These are phyloP conservation scores for Magnaporthiopsis poae DNA, from an alignment of 2,329 filamentous ascomycete species.

Conservation along the genomic window DNA sequence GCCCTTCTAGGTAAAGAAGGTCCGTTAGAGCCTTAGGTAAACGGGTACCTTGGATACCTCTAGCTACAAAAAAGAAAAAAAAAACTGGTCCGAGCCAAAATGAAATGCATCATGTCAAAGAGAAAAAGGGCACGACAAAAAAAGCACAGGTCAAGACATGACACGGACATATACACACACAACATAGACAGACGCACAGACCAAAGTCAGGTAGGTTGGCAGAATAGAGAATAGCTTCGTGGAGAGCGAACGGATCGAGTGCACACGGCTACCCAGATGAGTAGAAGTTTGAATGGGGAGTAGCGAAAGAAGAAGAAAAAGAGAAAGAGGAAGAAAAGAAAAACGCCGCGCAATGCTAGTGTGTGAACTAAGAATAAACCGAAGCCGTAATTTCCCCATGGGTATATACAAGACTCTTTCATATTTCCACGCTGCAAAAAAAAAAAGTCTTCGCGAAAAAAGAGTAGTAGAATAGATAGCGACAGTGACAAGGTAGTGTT, in stretches of 20 bases:
- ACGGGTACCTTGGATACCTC: too few species aligned
- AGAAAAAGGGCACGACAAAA: neutral
- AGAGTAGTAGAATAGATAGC: neutral
- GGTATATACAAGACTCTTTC: conserved; percentile 4
- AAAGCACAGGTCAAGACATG: too few species aligned
- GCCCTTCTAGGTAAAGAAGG: too few species aligned
- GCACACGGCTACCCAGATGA: too few species aligned
- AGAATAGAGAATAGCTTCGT: neutral
- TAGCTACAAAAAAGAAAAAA: too few species aligned
- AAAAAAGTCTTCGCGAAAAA: neutral
- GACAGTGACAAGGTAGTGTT: neutral
- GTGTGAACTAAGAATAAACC: neutral
- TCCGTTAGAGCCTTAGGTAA: too few species aligned
- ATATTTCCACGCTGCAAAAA: neutral
- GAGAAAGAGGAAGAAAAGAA: too few species aligned
- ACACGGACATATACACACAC: neutral
- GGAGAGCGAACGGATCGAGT: neutral
- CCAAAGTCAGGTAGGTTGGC: neutral
- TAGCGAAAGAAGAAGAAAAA: neutral
- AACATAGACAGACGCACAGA: neutral
- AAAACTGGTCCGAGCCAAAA: neutral
- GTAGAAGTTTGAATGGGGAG: neutral
- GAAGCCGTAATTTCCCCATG: neutral
- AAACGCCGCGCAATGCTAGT: conserved; percentile 3
- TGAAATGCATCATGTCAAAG: neutral